phyloP scores from a whole-genome alignment of 176 grass and related monocot species.

The Avena insularis region DNA sequence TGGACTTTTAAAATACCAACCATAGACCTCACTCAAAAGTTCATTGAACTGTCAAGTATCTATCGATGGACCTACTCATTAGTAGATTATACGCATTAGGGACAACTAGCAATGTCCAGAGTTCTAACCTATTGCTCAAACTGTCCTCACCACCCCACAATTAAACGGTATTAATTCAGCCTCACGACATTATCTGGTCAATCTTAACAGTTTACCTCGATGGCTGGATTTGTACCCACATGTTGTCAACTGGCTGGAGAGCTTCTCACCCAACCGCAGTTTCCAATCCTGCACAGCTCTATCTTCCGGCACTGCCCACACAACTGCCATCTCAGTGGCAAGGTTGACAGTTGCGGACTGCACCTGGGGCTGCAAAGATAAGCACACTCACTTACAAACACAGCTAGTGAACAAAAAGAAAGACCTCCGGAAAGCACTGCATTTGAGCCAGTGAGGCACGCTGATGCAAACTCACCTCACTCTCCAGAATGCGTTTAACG shows the following conservation, averaged over 20 bases:
- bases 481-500: conserved; percentile 92
- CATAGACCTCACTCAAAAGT: neutral
- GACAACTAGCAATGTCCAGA: conserved; percentile 27
- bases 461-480: conserved; percentile 59
- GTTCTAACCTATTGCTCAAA: neutral
- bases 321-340: conserved; percentile 86
- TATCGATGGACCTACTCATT: neutral
- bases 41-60: neutral
- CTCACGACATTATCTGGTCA: neutral
- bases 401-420: conserved; percentile 6
- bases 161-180: neutral
- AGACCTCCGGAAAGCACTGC: neutral
- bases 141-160: neutral
- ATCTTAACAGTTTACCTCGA: conserved; percentile 60
- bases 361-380: conserved; percentile 76
- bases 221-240: conserved; percentile 87
- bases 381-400: conserved; percentile 39
- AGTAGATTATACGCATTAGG: neutral
- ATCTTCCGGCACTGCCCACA: conserved; percentile 65
- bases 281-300: conserved; percentile 73
- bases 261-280: conserved; percentile 76
- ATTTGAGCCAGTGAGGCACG: conserved; percentile 4
- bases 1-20: conserved; percentile 18
- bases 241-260: conserved; percentile 76
- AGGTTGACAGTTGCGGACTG: conserved; percentile 81